Conservation (phyloP, 805 yeast genomes). For the Candida sakaeoensis region DNA sequence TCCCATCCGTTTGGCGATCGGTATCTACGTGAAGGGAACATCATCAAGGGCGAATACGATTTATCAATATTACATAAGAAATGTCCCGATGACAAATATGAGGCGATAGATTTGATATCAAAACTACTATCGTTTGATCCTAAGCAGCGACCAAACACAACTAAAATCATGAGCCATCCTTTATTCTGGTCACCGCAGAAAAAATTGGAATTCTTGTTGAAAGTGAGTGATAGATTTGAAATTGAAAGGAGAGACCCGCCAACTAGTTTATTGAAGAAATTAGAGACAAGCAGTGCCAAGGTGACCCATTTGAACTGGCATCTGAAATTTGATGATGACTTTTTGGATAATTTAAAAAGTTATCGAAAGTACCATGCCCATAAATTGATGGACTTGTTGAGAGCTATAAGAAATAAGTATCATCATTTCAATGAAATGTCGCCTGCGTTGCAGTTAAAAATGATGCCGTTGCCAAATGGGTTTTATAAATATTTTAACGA, state of each 20-base stretch:
- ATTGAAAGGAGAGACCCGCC: slow-evolving; percentile 80
- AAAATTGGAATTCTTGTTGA: slow-evolving; percentile 78
- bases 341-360: slow-evolving; percentile 82
- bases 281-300: slow-evolving; percentile 50
- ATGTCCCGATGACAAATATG: slow-evolving; percentile 45
- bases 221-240: slow-evolving; percentile 89
- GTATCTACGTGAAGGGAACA: slow-evolving; percentile 83
- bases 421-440: slow-evolving; percentile 95
- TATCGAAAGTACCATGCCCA: slow-evolving; percentile 82
- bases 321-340: slow-evolving; percentile 59
- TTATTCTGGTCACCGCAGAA: slow-evolving; percentile 76
- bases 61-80: slow-evolving; percentile 43
- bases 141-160: slow-evolving; percentile 64
- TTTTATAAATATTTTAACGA: slow-evolving; percentile 72
- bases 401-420: slow-evolving; percentile 89
- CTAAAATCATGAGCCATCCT: slow-evolving; percentile 73
- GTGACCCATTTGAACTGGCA: slow-evolving; percentile 76
- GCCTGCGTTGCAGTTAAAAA: slow-evolving; percentile 51
- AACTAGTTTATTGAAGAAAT: slow-evolving; percentile 48
- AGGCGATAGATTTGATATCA: slow-evolving; percentile 68
- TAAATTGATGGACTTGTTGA: slow-evolving; percentile 75
- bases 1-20: slow-evolving; percentile 94
- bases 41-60: slow-evolving; percentile 61
- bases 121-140: slow-evolving; percentile 74
- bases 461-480: slow-evolving; percentile 83